A percentile compares a stretch with the other conserved stretches of the same genome.
phyloP scores from a whole-genome alignment of 768 basidiomycete genomes.

The Dictyophora rubrovolvata region DNA sequence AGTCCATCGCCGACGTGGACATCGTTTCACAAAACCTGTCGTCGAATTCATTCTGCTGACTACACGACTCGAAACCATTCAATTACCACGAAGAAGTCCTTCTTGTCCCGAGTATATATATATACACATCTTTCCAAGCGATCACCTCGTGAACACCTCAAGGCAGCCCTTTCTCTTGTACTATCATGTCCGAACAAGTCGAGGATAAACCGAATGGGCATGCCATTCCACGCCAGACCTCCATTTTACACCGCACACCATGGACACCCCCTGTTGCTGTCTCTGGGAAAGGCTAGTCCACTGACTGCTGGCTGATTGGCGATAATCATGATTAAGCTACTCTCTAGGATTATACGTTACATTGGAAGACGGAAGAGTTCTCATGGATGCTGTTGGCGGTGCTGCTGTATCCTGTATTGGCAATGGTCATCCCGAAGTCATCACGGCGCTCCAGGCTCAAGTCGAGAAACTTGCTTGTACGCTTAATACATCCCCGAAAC shows the following conservation, averaged over 20 bases:
- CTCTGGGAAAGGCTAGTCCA: constrained; percentile 20
- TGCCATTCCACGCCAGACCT: constrained; percentile 14
- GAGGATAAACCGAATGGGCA: not conserved
- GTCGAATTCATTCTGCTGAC: no score
- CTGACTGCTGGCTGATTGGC: not conserved
- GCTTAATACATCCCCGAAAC: constrained; percentile 17
- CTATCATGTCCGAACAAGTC: not conserved
- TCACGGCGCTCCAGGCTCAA: constrained; percentile 69
- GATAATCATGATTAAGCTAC: no score
- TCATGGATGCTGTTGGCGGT: constrained; percentile 78
- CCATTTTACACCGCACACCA: constrained; percentile 60
- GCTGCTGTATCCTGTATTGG: constrained; percentile 79
- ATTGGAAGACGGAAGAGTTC: constrained; percentile 54
- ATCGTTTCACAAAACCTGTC: no score
- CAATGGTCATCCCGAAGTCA: constrained; percentile 59
- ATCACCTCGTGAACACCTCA: not conserved
- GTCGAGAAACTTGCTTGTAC: constrained; percentile 67
- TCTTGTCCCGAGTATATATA: no score
- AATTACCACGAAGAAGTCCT: no score
- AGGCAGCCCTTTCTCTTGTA: not conserved
- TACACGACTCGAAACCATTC: no score
- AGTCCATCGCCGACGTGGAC: no score
- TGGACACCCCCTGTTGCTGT: constrained; percentile 66
- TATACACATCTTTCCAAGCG: not conserved
- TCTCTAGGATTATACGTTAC: constrained; percentile 59